Evolutionary conservation across 495 filamentous ascomycete species (phyloP), one percentile per base, ranked within the genome.

Genomic region (Echria macrotheca): DNA sequence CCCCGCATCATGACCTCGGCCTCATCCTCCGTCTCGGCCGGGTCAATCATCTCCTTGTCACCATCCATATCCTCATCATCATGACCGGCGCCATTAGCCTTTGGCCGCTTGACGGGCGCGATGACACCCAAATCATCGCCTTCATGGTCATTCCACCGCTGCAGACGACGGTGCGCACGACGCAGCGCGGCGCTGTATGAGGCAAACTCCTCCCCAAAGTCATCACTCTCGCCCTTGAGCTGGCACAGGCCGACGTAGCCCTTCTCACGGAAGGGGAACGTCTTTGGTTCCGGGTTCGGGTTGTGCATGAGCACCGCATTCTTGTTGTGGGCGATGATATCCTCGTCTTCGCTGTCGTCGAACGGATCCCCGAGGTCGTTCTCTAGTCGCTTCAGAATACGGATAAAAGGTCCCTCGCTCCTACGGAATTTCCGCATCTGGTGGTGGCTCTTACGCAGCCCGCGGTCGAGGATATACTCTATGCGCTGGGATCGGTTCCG

Each of bases 401-500:
- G 81, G 51, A 85, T 74, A 37, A 86, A 76, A 28, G 73, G 75
- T 55, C 77, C 89, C 63, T 79, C 75, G 59, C 64, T 69, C 53
- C 69, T 78, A 44, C 82, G 83, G 52, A 54, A 59, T 61, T 73
- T 81, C 10, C 86, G 77, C 3, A 83, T 69, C 26, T 71, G 68
- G 51, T 81, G 82, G 47, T 85, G 80, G 46, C 80, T 72, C 42
- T 68, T 73, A 49, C 78, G 80, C 26, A 89, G 69, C 35, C 86
- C 86, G 15, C 85, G 82, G 55, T 87, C 80, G 24, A 98, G 78
- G 36, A 93, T 83, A 58, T 93, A 87, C 43, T 95, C 85, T 33
- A 95, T 87, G 11, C 89, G 85, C 64, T 93, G 83, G 29, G 83
- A 86, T 7, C 94, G 79, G 61, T 95, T 96, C 38, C 84, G 80